A percentile compares a stretch with the other conserved stretches of the same genome.
phyloP scores from a whole-genome alignment of 257 asterid species.

The Rubia yunnanensis region DNA sequence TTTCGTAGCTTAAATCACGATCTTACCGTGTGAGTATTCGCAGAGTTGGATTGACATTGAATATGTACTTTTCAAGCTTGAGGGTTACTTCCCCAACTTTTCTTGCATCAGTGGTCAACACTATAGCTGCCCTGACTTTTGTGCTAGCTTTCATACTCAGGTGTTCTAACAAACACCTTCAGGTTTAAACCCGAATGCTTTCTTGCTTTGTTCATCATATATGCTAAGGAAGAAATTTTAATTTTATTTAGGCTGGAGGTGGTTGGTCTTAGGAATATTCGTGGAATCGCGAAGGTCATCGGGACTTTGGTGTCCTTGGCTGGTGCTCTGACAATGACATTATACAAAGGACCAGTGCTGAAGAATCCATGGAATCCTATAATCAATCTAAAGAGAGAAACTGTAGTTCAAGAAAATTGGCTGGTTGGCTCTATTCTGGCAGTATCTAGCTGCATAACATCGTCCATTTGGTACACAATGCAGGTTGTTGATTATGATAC shows the following conservation, averaged over 20 bases:
- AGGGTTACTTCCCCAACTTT: slow-evolving; percentile 56
- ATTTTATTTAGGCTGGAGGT: slow-evolving; percentile 46
- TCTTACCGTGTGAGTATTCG: not conserved
- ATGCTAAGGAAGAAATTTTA: too few relatives aligned
- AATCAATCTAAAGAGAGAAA: slow-evolving; percentile 31
- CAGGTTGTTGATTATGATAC: slow-evolving; percentile 34
- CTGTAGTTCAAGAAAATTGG: slow-evolving; percentile 41
- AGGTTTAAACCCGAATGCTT: too few relatives aligned
- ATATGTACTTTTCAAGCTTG: slow-evolving; percentile 65
- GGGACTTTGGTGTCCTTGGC: slow-evolving; percentile 61
- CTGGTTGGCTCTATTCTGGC: slow-evolving; percentile 49
- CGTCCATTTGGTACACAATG: slow-evolving; percentile 68
- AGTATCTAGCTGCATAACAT: slow-evolving; percentile 55
- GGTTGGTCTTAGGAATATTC: slow-evolving; percentile 36
- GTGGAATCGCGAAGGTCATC: slow-evolving; percentile 48
- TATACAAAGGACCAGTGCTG: slow-evolving; percentile 55
- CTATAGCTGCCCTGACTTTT: slow-evolving; percentile 62
- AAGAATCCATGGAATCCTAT: slow-evolving; percentile 33
- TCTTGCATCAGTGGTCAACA: slow-evolving; percentile 53
- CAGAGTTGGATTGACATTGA: slow-evolving; percentile 65
- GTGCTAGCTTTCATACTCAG: slow-evolving; percentile 59
- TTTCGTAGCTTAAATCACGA: not conserved
- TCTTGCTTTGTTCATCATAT: too few relatives aligned
- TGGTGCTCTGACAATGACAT: slow-evolving; percentile 57
- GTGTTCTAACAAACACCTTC: slow-evolving; percentile 20